Conservation (phyloP, 176 grass and related monocot species). For the Ampelocalamus luodianensis region DNA sequence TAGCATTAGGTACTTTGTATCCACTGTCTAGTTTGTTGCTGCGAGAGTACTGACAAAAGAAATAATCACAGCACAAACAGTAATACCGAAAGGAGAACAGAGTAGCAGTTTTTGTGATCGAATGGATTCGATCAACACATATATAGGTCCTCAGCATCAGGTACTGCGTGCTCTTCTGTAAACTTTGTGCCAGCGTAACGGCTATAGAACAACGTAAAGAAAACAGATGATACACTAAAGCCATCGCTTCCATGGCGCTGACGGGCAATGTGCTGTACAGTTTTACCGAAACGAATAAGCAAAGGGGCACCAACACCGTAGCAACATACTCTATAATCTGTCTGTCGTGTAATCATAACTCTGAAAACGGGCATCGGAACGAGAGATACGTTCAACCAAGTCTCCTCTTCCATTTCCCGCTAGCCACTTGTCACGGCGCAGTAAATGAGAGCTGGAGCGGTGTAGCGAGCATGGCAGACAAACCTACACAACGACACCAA, state of each 20-base stretch:
- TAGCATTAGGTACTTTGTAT: no score
- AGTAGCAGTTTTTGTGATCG: background rate
- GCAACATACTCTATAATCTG: background rate
- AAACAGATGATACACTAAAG: no score
- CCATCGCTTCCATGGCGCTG: no score
- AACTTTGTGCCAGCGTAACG: background rate
- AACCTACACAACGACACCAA: background rate
- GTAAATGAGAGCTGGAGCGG: background rate
- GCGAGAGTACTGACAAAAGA: no score
- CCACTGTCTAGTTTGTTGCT: no score
- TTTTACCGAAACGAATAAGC: background rate
- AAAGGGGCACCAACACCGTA: background rate
- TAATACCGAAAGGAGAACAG: background rate
- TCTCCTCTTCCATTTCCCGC: background rate
- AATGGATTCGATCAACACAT: background rate
- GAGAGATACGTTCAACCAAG: background rate
- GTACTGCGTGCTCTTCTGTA: background rate
- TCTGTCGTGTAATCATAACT: background rate
- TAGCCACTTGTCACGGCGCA: background rate
- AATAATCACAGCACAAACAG: no score
- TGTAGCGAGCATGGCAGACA: background rate
- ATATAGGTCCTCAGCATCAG: background rate
- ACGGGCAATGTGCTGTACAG: constrained; percentile 7
- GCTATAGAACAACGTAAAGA: background rate
- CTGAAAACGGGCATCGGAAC: background rate